Conservation (phyloP, 169 alveolate genomes). For the Eimeria sp. region DNA sequence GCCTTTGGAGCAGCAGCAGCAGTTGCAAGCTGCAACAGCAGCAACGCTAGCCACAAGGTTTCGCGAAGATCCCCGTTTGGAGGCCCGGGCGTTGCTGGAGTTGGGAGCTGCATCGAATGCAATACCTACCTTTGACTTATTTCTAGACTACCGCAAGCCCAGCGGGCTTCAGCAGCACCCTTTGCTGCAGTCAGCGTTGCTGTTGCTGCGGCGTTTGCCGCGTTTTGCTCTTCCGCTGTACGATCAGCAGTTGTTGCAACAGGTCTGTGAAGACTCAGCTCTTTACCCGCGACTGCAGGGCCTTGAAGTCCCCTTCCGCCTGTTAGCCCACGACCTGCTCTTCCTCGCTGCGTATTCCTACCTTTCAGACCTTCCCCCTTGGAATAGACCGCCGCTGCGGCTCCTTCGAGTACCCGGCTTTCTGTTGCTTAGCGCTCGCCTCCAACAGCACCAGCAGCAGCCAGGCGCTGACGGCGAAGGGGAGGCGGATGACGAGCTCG, state of each 20-base stretch:
- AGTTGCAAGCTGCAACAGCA: constrained; percentile 11
- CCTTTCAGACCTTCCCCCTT: constrained; percentile 87
- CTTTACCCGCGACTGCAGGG: constrained; percentile 87
- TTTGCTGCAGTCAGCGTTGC: constrained; percentile 79
- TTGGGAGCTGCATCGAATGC: constrained; percentile 41
- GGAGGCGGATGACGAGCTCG: background rate
- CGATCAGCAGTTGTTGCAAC: constrained; percentile 87
- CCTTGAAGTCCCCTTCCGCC: constrained; percentile 87
- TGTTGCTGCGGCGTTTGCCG: constrained; percentile 85
- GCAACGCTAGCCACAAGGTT: constrained; percentile 22
- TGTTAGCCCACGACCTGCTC: constrained; percentile 86
- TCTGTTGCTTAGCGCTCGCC: constrained; percentile 80
- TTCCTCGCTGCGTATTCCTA: constrained; percentile 87
- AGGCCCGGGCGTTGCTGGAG: constrained; percentile 21
- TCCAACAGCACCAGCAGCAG: constrained; percentile 45
- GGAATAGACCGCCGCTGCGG: constrained; percentile 88
- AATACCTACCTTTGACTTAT: constrained; percentile 86
- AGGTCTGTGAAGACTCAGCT: constrained; percentile 87
- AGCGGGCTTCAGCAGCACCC: constrained; percentile 80
- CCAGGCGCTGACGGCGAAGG: background rate
- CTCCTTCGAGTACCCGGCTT: constrained; percentile 86
- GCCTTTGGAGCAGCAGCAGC: constrained; percentile 35
- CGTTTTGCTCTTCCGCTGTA: constrained; percentile 88
- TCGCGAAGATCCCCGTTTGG: constrained; percentile 5
- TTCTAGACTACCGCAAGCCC: constrained; percentile 84